Conservation (phyloP, 1,139 yeast species). For the Suhomyces guaymorum region DNA sequence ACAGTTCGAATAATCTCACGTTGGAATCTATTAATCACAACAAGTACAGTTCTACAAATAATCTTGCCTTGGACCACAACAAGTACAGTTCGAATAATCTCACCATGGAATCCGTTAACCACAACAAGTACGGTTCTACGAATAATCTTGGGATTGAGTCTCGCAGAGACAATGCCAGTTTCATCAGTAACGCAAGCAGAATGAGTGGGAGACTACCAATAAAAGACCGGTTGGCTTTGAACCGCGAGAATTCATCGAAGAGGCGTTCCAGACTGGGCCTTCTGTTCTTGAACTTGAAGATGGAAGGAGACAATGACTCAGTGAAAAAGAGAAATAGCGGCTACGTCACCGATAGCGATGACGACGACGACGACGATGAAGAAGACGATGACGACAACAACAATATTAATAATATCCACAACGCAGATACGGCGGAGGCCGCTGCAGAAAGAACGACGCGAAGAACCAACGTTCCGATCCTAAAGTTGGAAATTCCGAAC, state of each 20-base stretch:
- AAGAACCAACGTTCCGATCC: too few species aligned
- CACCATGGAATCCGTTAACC: too few species aligned
- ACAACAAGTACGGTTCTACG: background rate
- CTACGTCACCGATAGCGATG: background rate
- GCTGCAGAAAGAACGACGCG: too few species aligned
- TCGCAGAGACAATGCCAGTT: constrained; percentile 4
- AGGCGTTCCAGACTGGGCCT: constrained; percentile 4
- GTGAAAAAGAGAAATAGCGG: constrained; percentile 10
- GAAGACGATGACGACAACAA: constrained; percentile 1
- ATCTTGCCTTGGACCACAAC: too few species aligned
- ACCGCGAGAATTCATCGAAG: constrained; percentile 1
- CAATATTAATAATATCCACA: too few species aligned
- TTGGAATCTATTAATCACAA: too few species aligned
- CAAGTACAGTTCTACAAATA: background rate
- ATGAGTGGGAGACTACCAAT: constrained; percentile 7
- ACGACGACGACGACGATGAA: background rate
- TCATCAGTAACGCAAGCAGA: constrained; percentile 7
- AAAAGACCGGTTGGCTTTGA: constrained; percentile 5
- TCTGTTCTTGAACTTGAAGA: constrained; percentile 6
- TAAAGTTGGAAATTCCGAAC: too few species aligned
- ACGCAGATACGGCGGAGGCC: too few species aligned
- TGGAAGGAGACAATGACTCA: constrained; percentile 7
- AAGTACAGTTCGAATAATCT: too few species aligned
- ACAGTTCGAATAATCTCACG: constrained; percentile 1
- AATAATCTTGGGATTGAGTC: constrained; percentile 3